These are phyloP conservation scores for Coemansia sp. DNA, from an alignment of 192 early-diverging fungal species.

Conservation along the genomic window DNA sequence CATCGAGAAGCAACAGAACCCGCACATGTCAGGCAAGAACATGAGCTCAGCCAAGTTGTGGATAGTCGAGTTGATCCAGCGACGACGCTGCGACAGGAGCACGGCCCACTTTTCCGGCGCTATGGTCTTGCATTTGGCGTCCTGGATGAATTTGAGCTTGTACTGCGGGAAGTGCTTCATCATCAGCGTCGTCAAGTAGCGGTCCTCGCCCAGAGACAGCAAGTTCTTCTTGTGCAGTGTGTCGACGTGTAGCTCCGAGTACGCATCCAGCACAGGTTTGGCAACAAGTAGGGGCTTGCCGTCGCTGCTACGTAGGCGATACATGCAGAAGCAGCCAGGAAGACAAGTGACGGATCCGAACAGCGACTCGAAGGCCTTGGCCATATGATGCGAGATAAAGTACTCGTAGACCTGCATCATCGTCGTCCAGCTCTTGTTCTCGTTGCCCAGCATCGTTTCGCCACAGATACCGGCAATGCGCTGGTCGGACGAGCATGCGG, in stretches of 20 bases:
- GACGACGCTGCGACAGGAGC: constrained; percentile 90
- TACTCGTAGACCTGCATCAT: constrained; percentile 99
- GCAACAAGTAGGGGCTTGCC: constrained; percentile 80
- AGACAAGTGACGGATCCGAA: constrained; percentile 22
- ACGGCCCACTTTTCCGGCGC: constrained; percentile 90
- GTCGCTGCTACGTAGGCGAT: constrained; percentile 66
- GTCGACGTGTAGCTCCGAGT: constrained; percentile 90
- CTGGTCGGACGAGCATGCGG: constrained; percentile 74
- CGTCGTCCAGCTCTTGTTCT: constrained; percentile 88
- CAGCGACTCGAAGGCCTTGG: constrained; percentile 57
- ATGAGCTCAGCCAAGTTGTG: constrained; percentile 64
- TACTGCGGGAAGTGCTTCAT: constrained; percentile 96
- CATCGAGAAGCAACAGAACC: constrained; percentile 98
- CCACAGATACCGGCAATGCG: constrained; percentile 90
- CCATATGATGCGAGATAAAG: constrained; percentile 90
- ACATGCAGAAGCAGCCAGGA: constrained; percentile 89
- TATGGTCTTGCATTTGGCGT: constrained; percentile 88
- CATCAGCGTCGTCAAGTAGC: constrained; percentile 96
- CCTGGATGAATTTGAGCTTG: constrained; percentile 89
- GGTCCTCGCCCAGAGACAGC: constrained; percentile 94
- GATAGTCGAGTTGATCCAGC: constrained; percentile 99
- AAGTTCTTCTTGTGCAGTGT: constrained; percentile 98
- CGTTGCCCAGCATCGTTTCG: constrained; percentile 89
- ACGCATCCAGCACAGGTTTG: constrained; percentile 80
- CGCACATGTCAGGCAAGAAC: constrained; percentile 85